phyloP scores from a whole-genome alignment of 352 stramenopile species.

The Aphanomyces stellatus region DNA sequence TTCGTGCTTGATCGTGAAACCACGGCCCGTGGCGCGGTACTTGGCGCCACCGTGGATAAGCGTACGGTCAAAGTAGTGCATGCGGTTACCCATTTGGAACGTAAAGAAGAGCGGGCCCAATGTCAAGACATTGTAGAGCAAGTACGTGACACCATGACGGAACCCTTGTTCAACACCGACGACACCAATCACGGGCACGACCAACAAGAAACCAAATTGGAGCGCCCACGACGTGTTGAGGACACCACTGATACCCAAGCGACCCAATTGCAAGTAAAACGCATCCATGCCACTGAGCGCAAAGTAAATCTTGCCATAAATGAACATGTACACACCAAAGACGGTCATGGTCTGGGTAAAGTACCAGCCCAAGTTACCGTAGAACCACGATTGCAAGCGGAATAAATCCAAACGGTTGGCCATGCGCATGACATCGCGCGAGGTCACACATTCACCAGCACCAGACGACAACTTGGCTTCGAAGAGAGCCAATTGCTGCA shows the following conservation, averaged over 20 bases:
- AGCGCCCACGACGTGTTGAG: constrained; percentile 25
- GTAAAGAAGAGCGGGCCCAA: constrained; percentile 24
- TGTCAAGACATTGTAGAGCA: constrained; percentile 22
- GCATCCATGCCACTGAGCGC: constrained; percentile 22
- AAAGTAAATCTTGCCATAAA: constrained; percentile 29
- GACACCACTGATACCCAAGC: constrained; percentile 21
- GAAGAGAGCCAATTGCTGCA: constrained; percentile 98
- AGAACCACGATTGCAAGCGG: constrained; percentile 87
- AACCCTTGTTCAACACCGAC: constrained; percentile 23
- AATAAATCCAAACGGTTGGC: constrained; percentile 95
- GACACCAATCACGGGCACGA: constrained; percentile 22
- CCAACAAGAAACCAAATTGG: constrained; percentile 23
- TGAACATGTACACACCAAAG: constrained; percentile 27
- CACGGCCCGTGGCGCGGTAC: constrained; percentile 23
- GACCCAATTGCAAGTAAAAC: constrained; percentile 20
- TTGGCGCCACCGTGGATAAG: constrained; percentile 23
- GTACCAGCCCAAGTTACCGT: constrained; percentile 27
- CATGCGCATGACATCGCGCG: constrained; percentile 94
- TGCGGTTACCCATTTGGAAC: constrained; percentile 23
- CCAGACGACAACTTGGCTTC: constrained; percentile 96
- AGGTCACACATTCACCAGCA: constrained; percentile 95
- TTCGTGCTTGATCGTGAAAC: constrained; percentile 26
- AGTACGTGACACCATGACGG: constrained; percentile 21
- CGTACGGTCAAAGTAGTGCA: constrained; percentile 25
- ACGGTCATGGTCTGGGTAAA: constrained; percentile 27